Base-by-base conservation (phyloP, 306 rosid genomes). In the Delonix regia region DNA sequence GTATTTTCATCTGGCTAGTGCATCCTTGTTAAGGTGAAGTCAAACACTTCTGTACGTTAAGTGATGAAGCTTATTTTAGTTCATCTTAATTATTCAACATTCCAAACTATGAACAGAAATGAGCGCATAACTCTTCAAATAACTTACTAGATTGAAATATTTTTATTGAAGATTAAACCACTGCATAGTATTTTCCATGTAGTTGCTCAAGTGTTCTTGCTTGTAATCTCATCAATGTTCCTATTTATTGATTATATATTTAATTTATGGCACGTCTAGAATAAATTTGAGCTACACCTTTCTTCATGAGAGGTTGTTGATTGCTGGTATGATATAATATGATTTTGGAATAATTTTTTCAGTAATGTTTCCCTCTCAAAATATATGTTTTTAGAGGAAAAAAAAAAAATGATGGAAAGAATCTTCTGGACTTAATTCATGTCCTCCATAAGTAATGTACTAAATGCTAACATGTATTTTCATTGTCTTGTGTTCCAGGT, bases 401-500 rank as follows among this genome's bases (percentile, higher is more conserved):
- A 66, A 7, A 19, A 38, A 19, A 44, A 25, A 22, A 45, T 4
- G 41, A 16, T 45, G 62, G 45, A 62, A 14, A 6, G 53, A 61
- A 69, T 74, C 78, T 73, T 62, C 36, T 59, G 12, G 79, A 81
- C 19, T 72, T 64, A 76, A 77, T 71, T 72, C 51, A 49, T 19
- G 66, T 45, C 41, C 75, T 45, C 14, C 61, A 38, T 34, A 62
- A 73, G 51, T 10, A 55, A 71, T 75, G 33, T 28, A 21, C 75
- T 65, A 6, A 19, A 18, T 34, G 9, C 45, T 84, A 76, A 80
- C 49, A 67, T 74, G 21, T 27, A 21, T 74, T 56, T 72, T 48
- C 21, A 8, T 81, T 83, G 60, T 73, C 71, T 75, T 73, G 72
- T 39, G 25, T 66, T 81, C 52, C 79, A 94, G 97, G 92, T 78